Conservation (phyloP, 768 basidiomycete genomes). For the Mycena rebaudengoi region DNA sequence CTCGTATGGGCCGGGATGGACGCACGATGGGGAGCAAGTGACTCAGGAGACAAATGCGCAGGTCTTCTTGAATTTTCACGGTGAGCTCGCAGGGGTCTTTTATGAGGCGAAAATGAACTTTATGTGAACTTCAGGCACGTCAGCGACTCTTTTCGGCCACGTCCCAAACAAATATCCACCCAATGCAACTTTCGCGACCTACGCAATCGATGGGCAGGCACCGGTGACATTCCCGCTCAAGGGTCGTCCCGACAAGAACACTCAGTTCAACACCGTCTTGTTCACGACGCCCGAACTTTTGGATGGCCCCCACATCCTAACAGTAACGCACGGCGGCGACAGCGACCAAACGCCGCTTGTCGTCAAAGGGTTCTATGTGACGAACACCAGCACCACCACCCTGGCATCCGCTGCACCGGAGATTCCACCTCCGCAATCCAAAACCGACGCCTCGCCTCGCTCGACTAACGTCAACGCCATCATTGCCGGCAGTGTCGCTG, state of each 20-base stretch:
- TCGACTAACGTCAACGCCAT: no score
- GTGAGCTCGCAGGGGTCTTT: background rate
- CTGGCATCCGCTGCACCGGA: background rate
- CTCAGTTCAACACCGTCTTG: conserved; percentile 31
- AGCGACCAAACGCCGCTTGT: conserved; percentile 23
- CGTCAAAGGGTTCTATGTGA: conserved; percentile 26
- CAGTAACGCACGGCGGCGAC: conserved; percentile 24
- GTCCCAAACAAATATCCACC: background rate
- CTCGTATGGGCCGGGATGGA: conserved; percentile 30
- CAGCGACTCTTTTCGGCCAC: background rate
- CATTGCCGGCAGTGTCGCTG: no score
- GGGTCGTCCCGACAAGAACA: conserved; percentile 17
- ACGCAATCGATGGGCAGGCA: background rate
- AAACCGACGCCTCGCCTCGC: no score
- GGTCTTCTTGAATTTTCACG: background rate
- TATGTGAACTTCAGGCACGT: background rate
- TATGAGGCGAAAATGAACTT: background rate
- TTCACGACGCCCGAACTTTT: conserved; percentile 28
- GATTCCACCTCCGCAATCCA: no score
- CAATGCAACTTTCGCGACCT: background rate
- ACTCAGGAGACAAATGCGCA: background rate
- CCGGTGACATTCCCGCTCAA: conserved; percentile 29
- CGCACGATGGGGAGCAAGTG: background rate
- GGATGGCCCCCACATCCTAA: conserved; percentile 24
- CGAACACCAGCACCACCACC: conserved; percentile 20